Percentiles rank a stretch among this genome's conserved stretches.
These are phyloP conservation scores for Peniophora sp. DNA, from an alignment of 1,284 basidiomycete genomes.

Conservation along the genomic window DNA sequence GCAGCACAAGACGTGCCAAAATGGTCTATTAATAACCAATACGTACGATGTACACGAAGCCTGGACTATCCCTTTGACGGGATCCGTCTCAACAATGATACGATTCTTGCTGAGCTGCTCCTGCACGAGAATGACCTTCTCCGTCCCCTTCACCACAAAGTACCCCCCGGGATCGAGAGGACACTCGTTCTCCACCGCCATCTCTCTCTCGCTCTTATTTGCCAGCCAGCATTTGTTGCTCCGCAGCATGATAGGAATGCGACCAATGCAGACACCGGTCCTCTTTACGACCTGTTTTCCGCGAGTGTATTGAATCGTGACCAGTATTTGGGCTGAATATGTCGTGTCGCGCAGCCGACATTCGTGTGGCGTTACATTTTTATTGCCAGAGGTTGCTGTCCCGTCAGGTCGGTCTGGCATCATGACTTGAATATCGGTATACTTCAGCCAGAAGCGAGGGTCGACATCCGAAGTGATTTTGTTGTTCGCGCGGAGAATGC, in stretches of 20 bases:
- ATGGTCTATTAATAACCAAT: not conserved
- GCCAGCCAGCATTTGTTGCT: slow-evolving; percentile 92
- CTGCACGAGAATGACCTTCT: slow-evolving; percentile 99
- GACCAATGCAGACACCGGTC: slow-evolving; percentile 84
- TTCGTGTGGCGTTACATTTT: slow-evolving; percentile 92
- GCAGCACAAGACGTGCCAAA: slow-evolving; percentile 1
- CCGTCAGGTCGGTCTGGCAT: slow-evolving; percentile 87
- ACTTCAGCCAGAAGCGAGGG: slow-evolving; percentile 95
- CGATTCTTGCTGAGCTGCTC: slow-evolving; percentile 99
- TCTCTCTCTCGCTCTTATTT: slow-evolving; percentile 68
- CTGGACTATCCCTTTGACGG: slow-evolving; percentile 86
- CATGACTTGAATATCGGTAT: slow-evolving; percentile 91
- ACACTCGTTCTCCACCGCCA: slow-evolving; percentile 93
- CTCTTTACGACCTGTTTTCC: slow-evolving; percentile 85
- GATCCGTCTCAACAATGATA: slow-evolving; percentile 95
- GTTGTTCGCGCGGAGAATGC: slow-evolving; percentile 91
- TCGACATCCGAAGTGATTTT: slow-evolving; percentile 96
- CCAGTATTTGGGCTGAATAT: slow-evolving; percentile 90
- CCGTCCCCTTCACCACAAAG: slow-evolving; percentile 98
- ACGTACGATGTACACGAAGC: slow-evolving; percentile 95
- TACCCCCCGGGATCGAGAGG: slow-evolving; percentile 98
- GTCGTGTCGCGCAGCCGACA: slow-evolving; percentile 95
- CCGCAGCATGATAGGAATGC: slow-evolving; percentile 94
- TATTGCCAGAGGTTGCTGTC: slow-evolving; percentile 57
- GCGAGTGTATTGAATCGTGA: slow-evolving; percentile 93